Evolutionary conservation across 306 rosid genomes (phyloP).

Genomic region (Trichosanthes truncata): DNA sequence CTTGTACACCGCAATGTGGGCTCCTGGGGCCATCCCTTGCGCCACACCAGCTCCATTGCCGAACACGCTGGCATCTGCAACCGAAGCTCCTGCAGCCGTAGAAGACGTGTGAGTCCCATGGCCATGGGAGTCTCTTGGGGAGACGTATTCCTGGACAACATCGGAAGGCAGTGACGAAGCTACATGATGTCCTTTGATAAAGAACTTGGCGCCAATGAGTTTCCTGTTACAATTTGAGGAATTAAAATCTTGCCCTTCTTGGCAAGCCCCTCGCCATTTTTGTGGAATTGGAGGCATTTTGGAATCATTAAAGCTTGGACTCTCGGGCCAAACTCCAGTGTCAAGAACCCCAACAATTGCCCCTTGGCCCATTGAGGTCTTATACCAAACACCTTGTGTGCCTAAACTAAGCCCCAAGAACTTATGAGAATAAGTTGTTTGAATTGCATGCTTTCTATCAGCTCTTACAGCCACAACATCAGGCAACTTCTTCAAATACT

Average conservation of each 20-base stretch:
- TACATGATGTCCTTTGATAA: slow-evolving; percentile 59
- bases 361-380: slow-evolving; percentile 58
- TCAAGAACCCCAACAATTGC: slow-evolving; percentile 80
- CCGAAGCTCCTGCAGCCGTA: slow-evolving; percentile 66
- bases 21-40: slow-evolving; percentile 77
- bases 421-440: slow-evolving; percentile 80
- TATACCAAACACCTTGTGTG: slow-evolving; percentile 48
- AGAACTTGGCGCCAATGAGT: slow-evolving; percentile 90
- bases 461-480: slow-evolving; percentile 65
- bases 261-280: slow-evolving; percentile 80
- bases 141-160: slow-evolving; percentile 42
- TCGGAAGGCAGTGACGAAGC: slow-evolving; percentile 34
- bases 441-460: slow-evolving; percentile 40
- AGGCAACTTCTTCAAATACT: slow-evolving; percentile 40
- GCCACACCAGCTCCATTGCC: slow-evolving; percentile 86
- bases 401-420: slow-evolving; percentile 60
- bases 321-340: slow-evolving; percentile 92
- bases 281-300: slow-evolving; percentile 69
- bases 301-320: slow-evolving; percentile 67
- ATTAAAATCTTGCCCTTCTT: slow-evolving; percentile 60
- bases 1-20: slow-evolving; percentile 77
- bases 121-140: slow-evolving; percentile 80
- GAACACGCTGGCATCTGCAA: slow-evolving; percentile 42
- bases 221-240: slow-evolving; percentile 63
- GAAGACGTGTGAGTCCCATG: slow-evolving; percentile 92